Base-by-base conservation (phyloP, 129 eudicot species). In the Escallonia herrerae region DNA sequence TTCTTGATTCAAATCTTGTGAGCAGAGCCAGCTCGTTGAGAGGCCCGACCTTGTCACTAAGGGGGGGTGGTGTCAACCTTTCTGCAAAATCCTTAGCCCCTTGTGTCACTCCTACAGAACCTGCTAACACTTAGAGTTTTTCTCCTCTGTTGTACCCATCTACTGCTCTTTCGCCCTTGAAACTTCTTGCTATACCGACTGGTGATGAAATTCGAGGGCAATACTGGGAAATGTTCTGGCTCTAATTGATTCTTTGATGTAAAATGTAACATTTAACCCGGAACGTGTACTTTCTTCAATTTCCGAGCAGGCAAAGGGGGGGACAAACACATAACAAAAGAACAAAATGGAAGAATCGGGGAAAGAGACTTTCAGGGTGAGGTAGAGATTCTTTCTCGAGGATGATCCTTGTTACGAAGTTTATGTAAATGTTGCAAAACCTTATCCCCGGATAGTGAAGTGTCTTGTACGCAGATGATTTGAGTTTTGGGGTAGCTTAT, bases 1-100 rank as follows among this genome's bases (percentile, higher is more conserved):
- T 81, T 76, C 86, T 89, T 8, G 97, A 89, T 78, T 76, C 88
- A 51, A 80, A 86, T 67, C 84, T 86, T 43, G 84, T 85, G 60
- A 82, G 87, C 63, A 77, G 85, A 74, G 96, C 81, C 43, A 86
- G 88, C 72, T 76, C 95, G 7, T 62, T 53, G 38, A 80, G 63
- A 63, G 89, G 88, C 7, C 90, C 84, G 14, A 79, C 76, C 22
- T 42, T 89, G 65, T 89, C 97, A 39, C 73, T 89, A 47, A 85
- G 77, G 76, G 90, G 93, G 9, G 96, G 90, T 64, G 85, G 96
- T 2, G 12, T 82, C 73, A 82, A 54, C 66, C 57, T 78, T 9
- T 70, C 90, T 2, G 65, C 78, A 22, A 83, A 81, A 74, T 75
- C 74, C n/a, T 65, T 67, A 53, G 75, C 75, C 10, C 80, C 83